phyloP scores from a whole-genome alignment of 202 grass and related monocot species.

The Dendrocalamus latiflorus region DNA sequence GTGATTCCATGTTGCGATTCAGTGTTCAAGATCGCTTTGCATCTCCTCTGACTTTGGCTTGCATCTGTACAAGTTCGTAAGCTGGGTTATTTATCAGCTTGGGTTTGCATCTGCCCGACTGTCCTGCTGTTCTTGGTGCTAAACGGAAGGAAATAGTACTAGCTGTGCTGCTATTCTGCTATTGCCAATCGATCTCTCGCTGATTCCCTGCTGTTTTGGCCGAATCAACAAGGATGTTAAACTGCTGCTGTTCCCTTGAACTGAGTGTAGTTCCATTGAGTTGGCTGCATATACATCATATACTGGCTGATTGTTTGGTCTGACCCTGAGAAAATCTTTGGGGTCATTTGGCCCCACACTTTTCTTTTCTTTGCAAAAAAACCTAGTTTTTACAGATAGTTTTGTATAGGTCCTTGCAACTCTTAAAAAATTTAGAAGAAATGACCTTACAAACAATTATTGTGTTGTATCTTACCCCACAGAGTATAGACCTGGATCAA shows the following conservation, averaged over 20 bases:
- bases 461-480: neutral
- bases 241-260: neutral
- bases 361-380: neutral
- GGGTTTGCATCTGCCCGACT: neutral
- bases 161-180: neutral
- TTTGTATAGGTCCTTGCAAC: neutral
- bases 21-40: neutral
- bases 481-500: neutral
- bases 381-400: neutral
- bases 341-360: neutral
- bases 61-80: neutral
- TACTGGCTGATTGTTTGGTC: neutral
- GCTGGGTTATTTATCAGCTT: neutral
- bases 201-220: neutral
- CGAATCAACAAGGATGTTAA: neutral
- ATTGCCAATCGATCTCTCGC: neutral
- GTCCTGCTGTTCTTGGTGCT: neutral
- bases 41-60: neutral
- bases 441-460: neutral
- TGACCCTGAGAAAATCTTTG: neutral
- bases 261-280: neutral
- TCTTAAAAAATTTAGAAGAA: neutral
- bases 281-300: neutral
- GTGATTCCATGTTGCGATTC: neutral
- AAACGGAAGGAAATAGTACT: neutral